Evolutionary conservation across 2,329 filamentous ascomycete genomes (phyloP), one percentile per base, ranked within the genome.

Genomic region (Diplodia scrobiculata): DNA sequence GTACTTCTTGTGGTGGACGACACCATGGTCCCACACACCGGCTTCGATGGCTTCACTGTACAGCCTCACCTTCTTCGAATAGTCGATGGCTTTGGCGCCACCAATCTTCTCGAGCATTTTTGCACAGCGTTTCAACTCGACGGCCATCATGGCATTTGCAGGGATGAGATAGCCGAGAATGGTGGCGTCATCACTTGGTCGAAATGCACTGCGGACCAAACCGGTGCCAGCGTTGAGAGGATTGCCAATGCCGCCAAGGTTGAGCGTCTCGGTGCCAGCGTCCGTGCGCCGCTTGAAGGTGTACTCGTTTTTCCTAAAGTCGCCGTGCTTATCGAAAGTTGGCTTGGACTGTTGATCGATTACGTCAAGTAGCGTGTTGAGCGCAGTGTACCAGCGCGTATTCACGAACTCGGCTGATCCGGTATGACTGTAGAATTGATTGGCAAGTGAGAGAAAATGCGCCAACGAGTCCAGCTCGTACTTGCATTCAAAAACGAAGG

Each of bases 381-480:
- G 75, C 0, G 95, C 95, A 50, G 83, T 79, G 63, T 89, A 87
- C 91, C 92, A 99, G 58, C 94, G 85, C 5, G 83, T 77, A 2
- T 86, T 93, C 45, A 98, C 75, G 74, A 96, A 97, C 1, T 89
- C 89, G 0, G 84, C 89, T 0, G 91, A 94, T 1, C 84, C 84
- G 0, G 92, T 96, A 73, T 91, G 85, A 47, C 90, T 86, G 79
- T 95, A 84, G 78, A 96, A 98, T 71, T 97, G 88, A 72, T 97
- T 97, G 19, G 84, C 86, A 1, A 99, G 80, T 0, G 90, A 87
- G 5, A 99, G 84, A 76, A 99, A 99, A 74, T 96, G 89, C 0
- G 93, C 95, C 0, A 99, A 83, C 9, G 93, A 97, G 79, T 99
- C 95, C 25, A 99, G 87, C 80, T 99, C 95, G 78, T 98, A 99